Conservation (phyloP, 768 basidiomycete genomes). For the Mycena rosella region DNA sequence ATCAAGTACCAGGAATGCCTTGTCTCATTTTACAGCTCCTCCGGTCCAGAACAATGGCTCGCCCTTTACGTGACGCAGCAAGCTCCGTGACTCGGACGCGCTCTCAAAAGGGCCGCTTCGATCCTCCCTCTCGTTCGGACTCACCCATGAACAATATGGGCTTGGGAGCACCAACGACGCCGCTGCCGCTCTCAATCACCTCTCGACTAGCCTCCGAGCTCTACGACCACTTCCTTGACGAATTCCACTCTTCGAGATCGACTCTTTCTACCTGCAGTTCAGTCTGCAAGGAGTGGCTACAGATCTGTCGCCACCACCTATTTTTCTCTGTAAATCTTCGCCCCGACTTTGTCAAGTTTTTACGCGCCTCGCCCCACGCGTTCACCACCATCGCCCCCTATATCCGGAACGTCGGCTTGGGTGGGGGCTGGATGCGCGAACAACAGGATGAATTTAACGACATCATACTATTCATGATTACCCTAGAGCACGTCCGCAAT, state of each 20-base stretch:
- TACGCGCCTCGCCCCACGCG: constrained; percentile 45
- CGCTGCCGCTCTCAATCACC: constrained; percentile 39
- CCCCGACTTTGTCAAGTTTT: constrained; percentile 43
- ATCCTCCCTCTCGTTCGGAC: constrained; percentile 32
- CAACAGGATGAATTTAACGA: constrained; percentile 36
- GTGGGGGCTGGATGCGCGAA: constrained; percentile 42
- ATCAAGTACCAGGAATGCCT: constrained; percentile 14
- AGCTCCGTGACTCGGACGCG: constrained; percentile 15
- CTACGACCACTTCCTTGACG: constrained; percentile 46
- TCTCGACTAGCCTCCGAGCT: constrained; percentile 50
- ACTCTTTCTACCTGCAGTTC: constrained; percentile 47
- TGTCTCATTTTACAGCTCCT: constrained; percentile 25
- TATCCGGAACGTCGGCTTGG: constrained; percentile 47
- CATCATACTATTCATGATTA: constrained; percentile 39
- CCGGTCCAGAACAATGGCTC: constrained; percentile 33
- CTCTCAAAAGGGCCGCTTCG: constrained; percentile 30
- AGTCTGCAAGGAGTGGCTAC: constrained; percentile 51
- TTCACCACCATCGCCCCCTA: constrained; percentile 42
- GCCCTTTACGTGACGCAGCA: constrained; percentile 27
- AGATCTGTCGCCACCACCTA: constrained; percentile 48
- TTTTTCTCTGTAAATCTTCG: constrained; percentile 48
- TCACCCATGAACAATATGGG: constrained; percentile 38
- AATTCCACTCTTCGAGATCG: constrained; percentile 43
- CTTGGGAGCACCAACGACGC: constrained; percentile 25
- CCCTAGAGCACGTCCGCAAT: constrained; percentile 36